Evolutionary conservation across 208 protist species (phyloP).

Genomic region (Porcisia deanei): DNA sequence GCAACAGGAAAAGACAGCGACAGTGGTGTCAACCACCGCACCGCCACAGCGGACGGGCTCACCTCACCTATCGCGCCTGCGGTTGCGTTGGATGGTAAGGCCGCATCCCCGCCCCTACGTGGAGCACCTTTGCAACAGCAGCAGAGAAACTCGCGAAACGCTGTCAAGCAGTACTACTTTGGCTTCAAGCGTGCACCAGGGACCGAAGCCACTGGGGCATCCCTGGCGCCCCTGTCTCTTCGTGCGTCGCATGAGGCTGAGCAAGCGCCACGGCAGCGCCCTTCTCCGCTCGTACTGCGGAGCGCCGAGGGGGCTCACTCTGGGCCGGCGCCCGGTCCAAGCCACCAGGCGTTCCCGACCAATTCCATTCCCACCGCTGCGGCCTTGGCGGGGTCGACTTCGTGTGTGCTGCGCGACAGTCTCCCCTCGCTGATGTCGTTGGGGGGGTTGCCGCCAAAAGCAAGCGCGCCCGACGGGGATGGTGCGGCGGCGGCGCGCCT

Average conservation of each 20-base stretch:
- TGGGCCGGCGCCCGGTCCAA: not conserved
- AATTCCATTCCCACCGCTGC: not conserved
- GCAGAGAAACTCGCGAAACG: not conserved
- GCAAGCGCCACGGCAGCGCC: not conserved
- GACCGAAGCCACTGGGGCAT: not conserved
- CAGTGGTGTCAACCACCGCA: not conserved
- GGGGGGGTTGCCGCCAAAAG: not conserved
- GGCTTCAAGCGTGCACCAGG: not conserved
- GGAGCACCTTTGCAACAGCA: not conserved
- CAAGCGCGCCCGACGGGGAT: not conserved
- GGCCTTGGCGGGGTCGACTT: not conserved
- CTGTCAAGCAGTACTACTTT: constrained; percentile 3
- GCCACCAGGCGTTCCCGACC: not conserved
- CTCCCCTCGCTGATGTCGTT: not conserved
- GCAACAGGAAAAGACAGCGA: not conserved
- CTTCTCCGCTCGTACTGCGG: not conserved
- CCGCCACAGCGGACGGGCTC: not conserved
- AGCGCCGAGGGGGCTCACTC: not conserved
- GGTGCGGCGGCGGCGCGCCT: not conserved
- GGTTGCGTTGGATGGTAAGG: not conserved
- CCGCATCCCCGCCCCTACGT: not conserved
- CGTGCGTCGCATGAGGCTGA: not conserved
- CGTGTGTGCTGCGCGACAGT: not conserved
- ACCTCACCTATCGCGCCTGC: not conserved
- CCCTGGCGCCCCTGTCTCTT: not conserved